Base-by-base conservation (phyloP, 139 green algal species). In the Deuterostichococcus epilithicus region DNA sequence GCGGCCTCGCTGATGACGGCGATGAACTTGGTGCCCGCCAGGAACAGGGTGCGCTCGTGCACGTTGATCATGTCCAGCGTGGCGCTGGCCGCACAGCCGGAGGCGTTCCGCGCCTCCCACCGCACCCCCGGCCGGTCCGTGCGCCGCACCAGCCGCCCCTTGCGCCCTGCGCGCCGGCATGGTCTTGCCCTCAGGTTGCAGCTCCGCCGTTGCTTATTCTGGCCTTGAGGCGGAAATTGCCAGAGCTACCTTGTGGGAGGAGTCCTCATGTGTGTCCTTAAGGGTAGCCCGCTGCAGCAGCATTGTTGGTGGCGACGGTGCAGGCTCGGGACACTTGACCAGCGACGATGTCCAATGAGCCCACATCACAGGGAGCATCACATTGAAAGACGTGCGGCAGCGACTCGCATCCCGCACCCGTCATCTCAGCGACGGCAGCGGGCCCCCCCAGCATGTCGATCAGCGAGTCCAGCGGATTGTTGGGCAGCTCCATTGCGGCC, bases 1-100 rank as follows among this genome's bases (percentile, higher is more conserved):
- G 92, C 92, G 10, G 92, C 92, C 44, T 92, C 88, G 33, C 59
- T 82, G 88, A 94, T 92, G 85, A 94, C 92, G 75, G 88, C 89
- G 30, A 94, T 81, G 39, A 86, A 65, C 85, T 92, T 90, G 37
- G 79, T 44, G 37, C 83, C 81, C 13, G 59, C 32, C 80, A 91
- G 83, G 86, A 95, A 95, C 72, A 86, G 74, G 72, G 90, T 78
- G 63, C 88, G 85, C 84, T 95, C 91, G 36, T 82, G 72, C 70
- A 94, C 79, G 80, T 94, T 94, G 82, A 93, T 88, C 81, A 82
- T 77, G 67, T 90, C 86, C 73, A 90, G 67, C 18, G 69, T 86
- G 42, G 78, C 73, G n/a, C 78, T 71, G 42, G 69, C 28, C 6
- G 78, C 82, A 35, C 90, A n/a, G 33, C 86, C 85, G 23, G 69